Evolutionary conservation across 2,329 filamentous ascomycete genomes (phyloP).

Genomic region (Xylariaceae sp.): DNA sequence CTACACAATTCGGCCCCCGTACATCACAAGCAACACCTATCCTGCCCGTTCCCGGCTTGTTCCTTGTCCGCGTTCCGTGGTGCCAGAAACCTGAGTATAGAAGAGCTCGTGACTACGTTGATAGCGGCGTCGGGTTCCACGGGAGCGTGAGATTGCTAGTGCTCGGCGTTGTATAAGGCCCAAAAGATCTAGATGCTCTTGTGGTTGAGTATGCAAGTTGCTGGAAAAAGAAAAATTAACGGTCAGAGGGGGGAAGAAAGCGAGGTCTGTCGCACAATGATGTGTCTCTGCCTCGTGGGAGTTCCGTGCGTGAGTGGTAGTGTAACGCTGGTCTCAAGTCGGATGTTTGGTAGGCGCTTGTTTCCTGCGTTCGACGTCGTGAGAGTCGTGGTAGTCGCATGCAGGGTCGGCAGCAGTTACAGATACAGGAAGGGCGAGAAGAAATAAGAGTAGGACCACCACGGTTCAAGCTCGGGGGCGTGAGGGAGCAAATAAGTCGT

Average conservation of each 20-base stretch:
- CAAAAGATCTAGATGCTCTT: too few species aligned
- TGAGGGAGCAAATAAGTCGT: conserved; percentile 34
- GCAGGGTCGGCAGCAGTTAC: conserved; percentile 22
- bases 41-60: conserved; percentile 34
- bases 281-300: conserved; percentile 25
- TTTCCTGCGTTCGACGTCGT: conserved; percentile 26
- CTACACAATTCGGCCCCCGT: conserved; percentile 37
- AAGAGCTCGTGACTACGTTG: conserved; percentile 17
- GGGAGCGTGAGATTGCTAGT: conserved; percentile 18
- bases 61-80: conserved; percentile 23
- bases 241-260: conserved; percentile 2
- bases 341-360: conserved; percentile 26
- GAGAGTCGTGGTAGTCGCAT: conserved; percentile 19
- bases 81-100: conserved; percentile 16
- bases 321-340: conserved; percentile 25
- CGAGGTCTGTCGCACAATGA: conserved; percentile 20
- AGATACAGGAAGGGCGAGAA: conserved; percentile 19
- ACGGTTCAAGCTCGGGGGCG: conserved; percentile 25
- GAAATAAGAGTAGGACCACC: conserved; percentile 25
- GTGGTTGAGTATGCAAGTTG: conserved; percentile 3
- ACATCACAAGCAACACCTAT: conserved; percentile 38
- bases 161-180: conserved; percentile 11
- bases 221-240: conserved; percentile 3
- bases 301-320: conserved; percentile 22
- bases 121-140: conserved; percentile 20